These are phyloP conservation scores for Starmera quercuum DNA, from an alignment of 805 yeast genomes.

Conservation along the genomic window DNA sequence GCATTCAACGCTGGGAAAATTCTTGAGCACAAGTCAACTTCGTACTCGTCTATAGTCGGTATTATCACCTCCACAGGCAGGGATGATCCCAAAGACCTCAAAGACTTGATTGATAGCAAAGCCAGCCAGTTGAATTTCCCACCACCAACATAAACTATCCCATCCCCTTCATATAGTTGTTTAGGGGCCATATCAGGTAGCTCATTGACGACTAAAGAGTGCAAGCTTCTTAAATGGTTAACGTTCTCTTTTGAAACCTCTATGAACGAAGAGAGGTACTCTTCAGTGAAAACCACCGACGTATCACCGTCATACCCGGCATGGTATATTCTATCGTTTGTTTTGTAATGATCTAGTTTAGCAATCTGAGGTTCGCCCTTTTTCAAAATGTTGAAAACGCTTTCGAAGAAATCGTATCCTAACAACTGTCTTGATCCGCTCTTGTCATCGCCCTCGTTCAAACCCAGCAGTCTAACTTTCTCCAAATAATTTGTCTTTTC, in stretches of 20 bases:
- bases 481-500: conserved; percentile 3
- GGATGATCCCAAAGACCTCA: conserved; percentile 41
- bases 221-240: conserved; percentile 37
- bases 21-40: conserved; percentile 54
- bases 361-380: conserved; percentile 38
- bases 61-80: conserved; percentile 68
- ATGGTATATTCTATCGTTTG: conserved; percentile 42
- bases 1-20: conserved; percentile 57
- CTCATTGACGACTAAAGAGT: conserved; percentile 33
- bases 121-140: conserved; percentile 52
- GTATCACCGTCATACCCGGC: conserved; percentile 40
- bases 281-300: conserved; percentile 41
- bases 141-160: conserved; percentile 60
- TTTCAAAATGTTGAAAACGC: conserved; percentile 33
- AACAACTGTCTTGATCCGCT: conserved; percentile 23
- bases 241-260: conserved; percentile 37
- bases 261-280: conserved; percentile 42
- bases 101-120: conserved; percentile 37
- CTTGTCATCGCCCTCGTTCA: conserved; percentile 22
- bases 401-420: conserved; percentile 35
- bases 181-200: conserved; percentile 43
- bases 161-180: conserved; percentile 41
- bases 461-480: conserved; percentile 15
- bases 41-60: conserved; percentile 61
- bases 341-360: conserved; percentile 34